Evolutionary conservation across 768 basidiomycete species (phyloP).

Genomic region (Lentinula detonsa): DNA sequence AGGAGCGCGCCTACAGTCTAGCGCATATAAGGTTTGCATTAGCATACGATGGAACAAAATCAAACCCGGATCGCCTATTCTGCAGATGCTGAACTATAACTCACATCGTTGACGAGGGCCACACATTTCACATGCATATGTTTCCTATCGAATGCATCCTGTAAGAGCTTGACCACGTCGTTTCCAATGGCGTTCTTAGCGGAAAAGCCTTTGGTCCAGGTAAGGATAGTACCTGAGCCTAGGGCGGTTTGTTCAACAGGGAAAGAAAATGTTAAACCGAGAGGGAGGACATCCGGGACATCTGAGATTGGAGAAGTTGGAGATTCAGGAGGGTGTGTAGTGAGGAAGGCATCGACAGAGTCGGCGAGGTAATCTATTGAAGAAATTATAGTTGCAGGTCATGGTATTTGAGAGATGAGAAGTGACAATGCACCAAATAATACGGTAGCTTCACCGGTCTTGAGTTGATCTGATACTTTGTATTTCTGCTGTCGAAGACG

Average conservation of each 20-base stretch:
- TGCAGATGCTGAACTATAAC: conserved; percentile 17
- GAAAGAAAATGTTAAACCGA: conserved; percentile 96
- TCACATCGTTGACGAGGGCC: conserved; percentile 90
- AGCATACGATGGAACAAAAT: neutral
- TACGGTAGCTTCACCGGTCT: conserved; percentile 82
- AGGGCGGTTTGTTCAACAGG: conserved; percentile 97
- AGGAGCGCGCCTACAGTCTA: conserved; percentile 95
- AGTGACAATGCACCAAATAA: conserved; percentile 64
- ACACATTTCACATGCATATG: conserved; percentile 89
- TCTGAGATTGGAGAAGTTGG: conserved; percentile 9
- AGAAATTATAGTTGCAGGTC: neutral
- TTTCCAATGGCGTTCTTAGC: conserved; percentile 86
- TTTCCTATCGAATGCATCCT: conserved; percentile 89
- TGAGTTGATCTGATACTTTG: conserved; percentile 88
- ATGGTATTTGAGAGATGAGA: neutral
- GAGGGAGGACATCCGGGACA: conserved; percentile 33
- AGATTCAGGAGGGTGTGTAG: conserved; percentile 37
- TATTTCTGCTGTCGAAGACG: conserved; percentile 92
- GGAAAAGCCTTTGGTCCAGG: conserved; percentile 95
- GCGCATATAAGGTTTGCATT: neutral
- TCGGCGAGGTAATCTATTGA: conserved; percentile 91
- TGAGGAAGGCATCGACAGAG: conserved; percentile 93
- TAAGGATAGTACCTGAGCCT: conserved; percentile 83
- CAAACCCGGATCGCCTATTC: neutral
- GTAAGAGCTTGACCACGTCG: conserved; percentile 84